A percentile compares a stretch with the other conserved stretches of the same genome.
These are phyloP conservation scores for Noccaea caerulescens DNA, from an alignment of 345 rosid species.

Conservation along the genomic window DNA sequence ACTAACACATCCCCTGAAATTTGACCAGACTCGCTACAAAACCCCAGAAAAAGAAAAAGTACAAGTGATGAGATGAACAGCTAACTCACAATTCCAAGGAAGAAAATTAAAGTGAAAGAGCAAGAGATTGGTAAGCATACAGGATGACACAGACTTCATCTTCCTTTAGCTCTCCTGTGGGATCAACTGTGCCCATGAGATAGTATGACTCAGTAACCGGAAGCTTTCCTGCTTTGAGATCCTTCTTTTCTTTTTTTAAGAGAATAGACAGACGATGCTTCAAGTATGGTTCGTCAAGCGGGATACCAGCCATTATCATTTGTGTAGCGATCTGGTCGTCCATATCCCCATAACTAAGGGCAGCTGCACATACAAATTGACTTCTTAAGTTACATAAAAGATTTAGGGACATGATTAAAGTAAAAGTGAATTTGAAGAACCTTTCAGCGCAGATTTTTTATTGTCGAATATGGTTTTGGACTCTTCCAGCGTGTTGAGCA, in stretches of 20 bases:
- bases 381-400: not conserved
- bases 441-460: constrained; percentile 55
- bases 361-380: constrained; percentile 46
- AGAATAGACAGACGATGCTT: constrained; percentile 47
- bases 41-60: not conserved
- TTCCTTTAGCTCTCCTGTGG: constrained; percentile 58
- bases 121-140: constrained; percentile 46
- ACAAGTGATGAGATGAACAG: not conserved
- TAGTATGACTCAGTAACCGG: constrained; percentile 67
- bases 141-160: constrained; percentile 79
- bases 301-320: constrained; percentile 72
- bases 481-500: constrained; percentile 59
- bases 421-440: constrained; percentile 39
- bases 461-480: constrained; percentile 45
- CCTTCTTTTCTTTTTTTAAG: constrained; percentile 50
- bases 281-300: constrained; percentile 66
- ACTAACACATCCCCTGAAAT: constrained; percentile 76
- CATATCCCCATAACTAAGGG: constrained; percentile 53
- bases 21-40: constrained; percentile 65
- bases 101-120: not conserved
- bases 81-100: constrained; percentile 13
- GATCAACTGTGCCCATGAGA: constrained; percentile 89
- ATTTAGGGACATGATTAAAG: constrained; percentile 3
- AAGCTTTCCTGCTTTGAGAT: constrained; percentile 60
- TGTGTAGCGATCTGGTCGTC: constrained; percentile 48